phyloP scores from a whole-genome alignment of 345 rosid genomes.

The Rhodamnia argentea region DNA sequence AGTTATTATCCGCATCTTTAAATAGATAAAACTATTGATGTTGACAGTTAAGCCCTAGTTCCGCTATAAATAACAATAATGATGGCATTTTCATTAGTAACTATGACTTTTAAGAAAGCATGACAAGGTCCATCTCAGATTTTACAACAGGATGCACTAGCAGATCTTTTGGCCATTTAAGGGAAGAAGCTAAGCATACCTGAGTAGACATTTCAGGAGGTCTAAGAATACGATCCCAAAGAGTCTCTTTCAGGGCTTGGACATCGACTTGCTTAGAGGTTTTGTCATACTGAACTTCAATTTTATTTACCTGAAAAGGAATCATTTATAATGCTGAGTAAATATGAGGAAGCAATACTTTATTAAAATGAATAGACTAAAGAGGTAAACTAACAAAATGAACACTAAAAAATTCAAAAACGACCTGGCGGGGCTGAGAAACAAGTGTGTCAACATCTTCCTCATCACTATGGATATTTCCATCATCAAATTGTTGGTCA shows the following conservation, averaged over 20 bases:
- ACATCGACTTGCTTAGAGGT: slow-evolving; percentile 94
- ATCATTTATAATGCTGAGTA: not conserved
- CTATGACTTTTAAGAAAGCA: not conserved
- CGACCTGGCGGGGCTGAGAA: slow-evolving; percentile 92
- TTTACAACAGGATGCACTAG: not conserved
- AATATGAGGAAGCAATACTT: not conserved
- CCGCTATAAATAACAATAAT: not conserved
- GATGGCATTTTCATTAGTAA: not conserved
- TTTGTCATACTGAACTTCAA: slow-evolving; percentile 78
- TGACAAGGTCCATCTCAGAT: not conserved
- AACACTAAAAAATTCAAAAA: not conserved
- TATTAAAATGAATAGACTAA: not conserved
- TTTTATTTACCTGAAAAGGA: slow-evolving; percentile 54
- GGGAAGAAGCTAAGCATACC: slow-evolving; percentile 14
- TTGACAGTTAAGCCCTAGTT: not conserved
- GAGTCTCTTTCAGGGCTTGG: slow-evolving; percentile 70
- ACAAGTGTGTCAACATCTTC: slow-evolving; percentile 50
- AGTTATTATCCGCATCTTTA: not conserved
- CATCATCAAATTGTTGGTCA: slow-evolving; percentile 51
- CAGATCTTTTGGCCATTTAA: not conserved
- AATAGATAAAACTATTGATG: not conserved
- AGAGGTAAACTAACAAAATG: not conserved
- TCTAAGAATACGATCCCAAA: slow-evolving; percentile 63
- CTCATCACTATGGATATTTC: slow-evolving; percentile 45
- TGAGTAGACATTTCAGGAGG: slow-evolving; percentile 32